A percentile compares a stretch with the other conserved stretches of the same genome.
Evolutionary conservation across 371 early-diverging fungal genomes (phyloP).

Genomic region (Mucor racemosus): DNA sequence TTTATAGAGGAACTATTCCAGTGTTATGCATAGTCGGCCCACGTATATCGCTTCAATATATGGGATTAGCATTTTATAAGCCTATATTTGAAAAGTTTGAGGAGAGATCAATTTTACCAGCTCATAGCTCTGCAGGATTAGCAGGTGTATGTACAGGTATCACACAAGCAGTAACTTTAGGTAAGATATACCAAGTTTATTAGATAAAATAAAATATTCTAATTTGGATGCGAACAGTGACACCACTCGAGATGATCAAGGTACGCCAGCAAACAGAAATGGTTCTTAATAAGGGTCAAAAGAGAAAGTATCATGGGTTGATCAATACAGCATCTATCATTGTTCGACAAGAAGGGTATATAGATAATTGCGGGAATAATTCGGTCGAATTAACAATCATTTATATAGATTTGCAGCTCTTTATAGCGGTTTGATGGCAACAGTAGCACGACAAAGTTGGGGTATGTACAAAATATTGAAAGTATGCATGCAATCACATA

Average conservation of each 20-base stretch:
- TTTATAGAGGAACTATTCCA: conserved; percentile 56
- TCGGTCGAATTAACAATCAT: neutral
- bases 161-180: conserved; percentile 56
- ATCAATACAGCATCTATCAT: conserved; percentile 47
- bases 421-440: conserved; percentile 55
- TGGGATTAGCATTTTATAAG: conserved; percentile 56
- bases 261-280: conserved; percentile 60
- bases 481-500: neutral
- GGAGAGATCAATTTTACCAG: conserved; percentile 37
- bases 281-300: conserved; percentile 23
- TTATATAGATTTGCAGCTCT: conserved; percentile 43
- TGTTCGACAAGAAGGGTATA: conserved; percentile 51
- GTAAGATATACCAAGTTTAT: conserved; percentile 16
- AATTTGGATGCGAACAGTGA: conserved; percentile 27
- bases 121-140: conserved; percentile 56
- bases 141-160: conserved; percentile 61
- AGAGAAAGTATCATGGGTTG: conserved; percentile 51
- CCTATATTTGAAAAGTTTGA: conserved; percentile 58
- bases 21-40: conserved; percentile 59
- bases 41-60: conserved; percentile 54
- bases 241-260: conserved; percentile 59
- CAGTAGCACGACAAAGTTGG: conserved; percentile 56
- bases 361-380: no score
- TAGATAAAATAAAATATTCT: neutral
- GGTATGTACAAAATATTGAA: conserved; percentile 23